Evolutionary conservation across 805 yeast species (phyloP), one percentile per base, ranked within the genome.

Genomic region (Candida bentonensis): DNA sequence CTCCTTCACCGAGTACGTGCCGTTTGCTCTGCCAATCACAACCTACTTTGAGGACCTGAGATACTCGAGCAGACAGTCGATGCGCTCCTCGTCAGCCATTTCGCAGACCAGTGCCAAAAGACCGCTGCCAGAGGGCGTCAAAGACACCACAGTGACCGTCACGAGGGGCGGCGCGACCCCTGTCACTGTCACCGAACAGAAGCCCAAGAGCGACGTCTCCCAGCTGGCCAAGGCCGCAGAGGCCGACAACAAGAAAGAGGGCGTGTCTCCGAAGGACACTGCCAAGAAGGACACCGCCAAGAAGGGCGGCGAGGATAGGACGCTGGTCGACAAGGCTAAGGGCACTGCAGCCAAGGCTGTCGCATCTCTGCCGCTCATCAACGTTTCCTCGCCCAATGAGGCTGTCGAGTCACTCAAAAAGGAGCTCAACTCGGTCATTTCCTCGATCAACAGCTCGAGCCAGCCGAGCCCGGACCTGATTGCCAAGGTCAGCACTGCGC

Each of bases 1-100:
- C 51, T 50, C 67, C 40, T 80, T 78, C 59, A 67, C 77, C 21
- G 78, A 78, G 50, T 72, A 72, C 47, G 73, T 80, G 40, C 92
- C 92, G 17, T 67, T 71, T 42, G 83, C 78, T 30, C 13, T 30
- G 13, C 36, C 36, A 13, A 9, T 30, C 36, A 30, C 36, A 5
- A 30, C 36, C 13, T 30, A 30, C 17, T 30, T 30, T n/a, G 36
- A 30, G 20, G 36, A 30, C 20, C 13, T 30, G 36, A 30, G 36
- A 30, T 30, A 30, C 36, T 9, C 36, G 17, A 9, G 17, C 7
- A 9, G 36, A 30, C 36, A 30, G 20, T 13, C 36, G 7, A 30
- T 9, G 36, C 11, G 11, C 7, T n/a, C 36, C 20, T 9, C 36
- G 7, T 30, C 36, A 11, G n/a, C 36, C 20, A 4, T n/a, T 9